Evolutionary conservation across 2,329 filamentous ascomycete genomes (phyloP), one percentile per base, ranked within the genome.

Genomic region (Tolypocladium nubicola): DNA sequence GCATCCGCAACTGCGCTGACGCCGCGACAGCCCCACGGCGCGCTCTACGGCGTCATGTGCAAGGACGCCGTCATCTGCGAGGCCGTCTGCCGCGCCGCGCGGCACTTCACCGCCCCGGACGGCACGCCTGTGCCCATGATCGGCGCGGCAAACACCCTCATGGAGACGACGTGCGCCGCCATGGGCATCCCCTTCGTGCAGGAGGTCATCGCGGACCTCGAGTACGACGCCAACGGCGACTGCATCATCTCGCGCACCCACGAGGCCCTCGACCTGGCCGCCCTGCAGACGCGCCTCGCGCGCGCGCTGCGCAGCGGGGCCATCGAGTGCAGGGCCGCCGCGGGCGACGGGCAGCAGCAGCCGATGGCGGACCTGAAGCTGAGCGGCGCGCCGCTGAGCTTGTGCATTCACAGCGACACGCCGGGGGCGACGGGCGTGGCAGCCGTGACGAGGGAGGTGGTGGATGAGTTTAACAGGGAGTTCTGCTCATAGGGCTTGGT

Each of bases 41-140:
- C 54, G 6, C 40, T 58, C 8, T 58, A 55, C 49, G 54, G 54
- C 39, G 54, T 49, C 53, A 58, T 58, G 57, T 53, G 52, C 53
- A 38, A 47, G 10, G 68, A 70, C 56, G 53, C 55, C 3, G 38
- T 37, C 1, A 66, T 67, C 38, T 65, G 66, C 56, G 62, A 62
- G 33, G 65, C 68, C 19, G 67, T 70, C 1, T 57, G 70, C 0
- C 59, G 64, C 21, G 68, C 67, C 8, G 64, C 63, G 39, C 57
- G 55, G 14, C 54, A 61, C 7, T 71, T 70, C 41, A 57, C 64
- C 3, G 65, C 68, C 2, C 68, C 69, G 0, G 64, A 70, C 4
- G 70, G 70, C 49, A 65, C 62, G 4, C 65, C 63, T 53, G 55
- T 56, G 47, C 55, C 55, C 26, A 52, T 56, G 38, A 56, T 56